phyloP scores from a whole-genome alignment of 2,329 filamentous ascomycete species.

The Capronia epimyces region DNA sequence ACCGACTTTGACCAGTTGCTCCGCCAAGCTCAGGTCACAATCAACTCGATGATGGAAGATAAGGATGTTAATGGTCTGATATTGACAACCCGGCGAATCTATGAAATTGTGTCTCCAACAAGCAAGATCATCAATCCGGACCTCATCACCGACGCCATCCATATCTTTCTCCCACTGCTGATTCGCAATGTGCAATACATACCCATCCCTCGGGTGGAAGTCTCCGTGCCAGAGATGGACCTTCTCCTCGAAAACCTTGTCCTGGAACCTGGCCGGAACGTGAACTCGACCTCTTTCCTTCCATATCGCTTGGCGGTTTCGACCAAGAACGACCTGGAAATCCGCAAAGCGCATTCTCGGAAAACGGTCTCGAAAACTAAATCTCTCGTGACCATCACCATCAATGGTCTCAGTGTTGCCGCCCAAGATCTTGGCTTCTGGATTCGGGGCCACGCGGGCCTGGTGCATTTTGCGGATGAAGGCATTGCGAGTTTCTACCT shows the following conservation, averaged over 20 bases:
- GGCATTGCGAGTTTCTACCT: conserved; percentile 81
- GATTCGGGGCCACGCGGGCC: conserved; percentile 69
- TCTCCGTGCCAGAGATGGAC: conserved; percentile 76
- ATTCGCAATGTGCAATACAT: conserved; percentile 77
- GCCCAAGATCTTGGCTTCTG: conserved; percentile 89
- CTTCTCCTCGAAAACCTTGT: conserved; percentile 86
- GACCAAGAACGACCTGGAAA: conserved; percentile 79
- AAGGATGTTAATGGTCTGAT: conserved; percentile 64
- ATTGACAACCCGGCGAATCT: conserved; percentile 61
- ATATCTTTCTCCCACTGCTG: conserved; percentile 73
- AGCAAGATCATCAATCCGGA: conserved; percentile 62
- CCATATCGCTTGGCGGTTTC: conserved; percentile 76
- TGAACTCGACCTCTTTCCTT: conserved; percentile 83
- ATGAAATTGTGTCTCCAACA: conserved; percentile 62
- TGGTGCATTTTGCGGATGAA: conserved; percentile 70
- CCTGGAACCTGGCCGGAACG: conserved; percentile 75
- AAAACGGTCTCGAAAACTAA: conserved; percentile 62
- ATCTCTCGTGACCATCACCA: conserved; percentile 68
- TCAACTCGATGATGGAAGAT: conserved; percentile 66
- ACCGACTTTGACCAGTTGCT: conserved; percentile 70
- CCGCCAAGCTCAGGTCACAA: conserved; percentile 60
- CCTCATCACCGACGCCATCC: conserved; percentile 67
- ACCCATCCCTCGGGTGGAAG: conserved; percentile 83
- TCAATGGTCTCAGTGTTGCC: conserved; percentile 76
- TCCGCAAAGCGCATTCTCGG: conserved; percentile 67